A percentile compares a stretch with the other conserved stretches of the same genome.
Evolutionary conservation across 202 grass and related monocot species (phyloP).

Genomic region (Zoysia matrella): DNA sequence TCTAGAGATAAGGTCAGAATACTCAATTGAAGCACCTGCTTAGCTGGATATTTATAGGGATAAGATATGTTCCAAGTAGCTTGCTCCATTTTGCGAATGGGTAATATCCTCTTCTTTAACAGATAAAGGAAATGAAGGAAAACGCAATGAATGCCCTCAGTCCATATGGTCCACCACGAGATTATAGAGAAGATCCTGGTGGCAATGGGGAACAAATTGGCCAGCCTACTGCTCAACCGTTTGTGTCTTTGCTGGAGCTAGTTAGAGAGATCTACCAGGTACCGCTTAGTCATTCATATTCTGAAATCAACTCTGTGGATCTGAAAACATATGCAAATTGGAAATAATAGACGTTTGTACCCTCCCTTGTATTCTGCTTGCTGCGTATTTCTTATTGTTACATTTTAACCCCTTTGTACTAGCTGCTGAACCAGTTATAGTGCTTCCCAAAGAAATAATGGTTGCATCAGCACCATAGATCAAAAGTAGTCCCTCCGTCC

Average conservation of each 20-base stretch:
- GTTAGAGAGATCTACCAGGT: constrained; percentile 94
- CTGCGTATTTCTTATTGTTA: not conserved
- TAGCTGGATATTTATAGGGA: constrained; percentile 11
- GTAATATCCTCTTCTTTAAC: constrained; percentile 44
- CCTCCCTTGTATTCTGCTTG: not conserved
- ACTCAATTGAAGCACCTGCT: constrained; percentile 19
- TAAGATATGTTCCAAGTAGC: not conserved
- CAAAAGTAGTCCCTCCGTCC: too few relatives aligned
- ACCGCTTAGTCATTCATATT: constrained; percentile 35
- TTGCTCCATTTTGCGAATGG: constrained; percentile 6
- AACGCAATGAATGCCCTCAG: constrained; percentile 88
- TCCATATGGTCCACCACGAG: constrained; percentile 53
- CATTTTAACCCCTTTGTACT: constrained; percentile 1
- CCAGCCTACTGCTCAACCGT: constrained; percentile 57
- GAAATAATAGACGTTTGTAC: not conserved
- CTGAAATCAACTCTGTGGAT: constrained; percentile 18
- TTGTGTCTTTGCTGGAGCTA: constrained; percentile 86
- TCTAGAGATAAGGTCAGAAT: constrained; percentile 82
- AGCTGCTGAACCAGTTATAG: not conserved
- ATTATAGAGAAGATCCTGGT: constrained; percentile 59
- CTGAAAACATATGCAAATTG: constrained; percentile 27
- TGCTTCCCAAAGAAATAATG: constrained; percentile 10
- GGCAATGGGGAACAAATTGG: constrained; percentile 54
- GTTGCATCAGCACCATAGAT: not conserved
- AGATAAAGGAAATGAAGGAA: constrained; percentile 99